These are phyloP conservation scores for Tetrapisispora nanseiensis DNA, from an alignment of 805 yeast genomes.

Conservation along the genomic window DNA sequence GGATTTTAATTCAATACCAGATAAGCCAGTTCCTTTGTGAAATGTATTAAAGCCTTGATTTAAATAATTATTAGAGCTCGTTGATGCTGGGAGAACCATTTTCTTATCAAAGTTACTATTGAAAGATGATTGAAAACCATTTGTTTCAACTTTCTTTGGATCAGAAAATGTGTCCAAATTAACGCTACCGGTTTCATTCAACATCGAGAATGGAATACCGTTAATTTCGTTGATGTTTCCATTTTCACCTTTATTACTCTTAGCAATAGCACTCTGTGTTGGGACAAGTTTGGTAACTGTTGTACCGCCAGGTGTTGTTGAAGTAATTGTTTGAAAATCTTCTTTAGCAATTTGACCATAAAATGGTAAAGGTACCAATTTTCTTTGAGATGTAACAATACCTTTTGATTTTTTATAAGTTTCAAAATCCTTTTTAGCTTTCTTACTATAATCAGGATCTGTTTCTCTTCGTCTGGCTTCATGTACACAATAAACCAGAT, in stretches of 20 bases:
- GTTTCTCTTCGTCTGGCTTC: slow-evolving; percentile 74
- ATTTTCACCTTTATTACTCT: slow-evolving; percentile 13
- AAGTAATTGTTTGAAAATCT: slow-evolving; percentile 73
- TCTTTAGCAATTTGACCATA: slow-evolving; percentile 85
- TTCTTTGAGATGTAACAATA: slow-evolving; percentile 24
- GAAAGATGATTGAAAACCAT: not conserved
- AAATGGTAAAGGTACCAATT: slow-evolving; percentile 71
- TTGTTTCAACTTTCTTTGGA: not conserved
- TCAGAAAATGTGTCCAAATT: slow-evolving; percentile 9
- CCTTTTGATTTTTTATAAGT: slow-evolving; percentile 18
- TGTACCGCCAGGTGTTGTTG: slow-evolving; percentile 88
- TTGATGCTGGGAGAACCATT: too few relatives aligned
- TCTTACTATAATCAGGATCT: slow-evolving; percentile 31
- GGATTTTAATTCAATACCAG: not conserved
- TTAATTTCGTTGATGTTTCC: slow-evolving; percentile 43
- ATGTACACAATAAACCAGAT: slow-evolving; percentile 87
- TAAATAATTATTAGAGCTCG: not conserved
- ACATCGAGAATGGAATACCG: slow-evolving; percentile 61
- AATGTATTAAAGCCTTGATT: not conserved
- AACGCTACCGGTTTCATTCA: slow-evolving; percentile 72
- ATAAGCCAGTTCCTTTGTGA: not conserved
- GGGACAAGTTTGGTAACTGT: slow-evolving; percentile 85
- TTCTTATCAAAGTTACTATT: not conserved
- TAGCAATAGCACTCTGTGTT: slow-evolving; percentile 59
- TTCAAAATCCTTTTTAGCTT: slow-evolving; percentile 28